Percentiles rank a stretch among this genome's conserved stretches.
These are phyloP conservation scores for Elongisporangium anandrum DNA, from an alignment of 352 stramenopile genomes.

Conservation along the genomic window DNA sequence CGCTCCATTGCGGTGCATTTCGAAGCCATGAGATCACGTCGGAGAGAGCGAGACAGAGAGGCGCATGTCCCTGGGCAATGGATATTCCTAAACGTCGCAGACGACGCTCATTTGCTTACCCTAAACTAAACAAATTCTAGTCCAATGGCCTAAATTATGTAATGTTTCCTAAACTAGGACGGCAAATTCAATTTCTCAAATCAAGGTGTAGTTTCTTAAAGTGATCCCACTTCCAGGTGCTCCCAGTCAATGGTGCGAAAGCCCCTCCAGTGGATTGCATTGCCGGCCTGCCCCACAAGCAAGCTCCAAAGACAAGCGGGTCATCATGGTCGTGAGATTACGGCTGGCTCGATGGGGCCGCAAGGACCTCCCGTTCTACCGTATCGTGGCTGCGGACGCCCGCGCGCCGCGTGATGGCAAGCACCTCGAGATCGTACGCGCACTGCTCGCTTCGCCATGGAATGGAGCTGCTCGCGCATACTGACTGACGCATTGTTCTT, in stretches of 20 bases:
- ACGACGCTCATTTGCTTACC: background rate
- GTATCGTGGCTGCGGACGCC: slow-evolving; percentile 82
- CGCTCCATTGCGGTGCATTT: background rate
- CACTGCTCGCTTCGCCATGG: no score
- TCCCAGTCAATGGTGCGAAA: background rate
- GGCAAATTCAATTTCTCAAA: background rate
- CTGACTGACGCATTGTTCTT: background rate
- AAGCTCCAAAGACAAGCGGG: slow-evolving; percentile 9
- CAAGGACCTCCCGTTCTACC: slow-evolving; percentile 88
- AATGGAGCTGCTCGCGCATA: background rate
- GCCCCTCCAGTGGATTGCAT: background rate
- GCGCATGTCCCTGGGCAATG: background rate
- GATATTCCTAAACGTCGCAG: background rate
- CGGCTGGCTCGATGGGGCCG: slow-evolving; percentile 81
- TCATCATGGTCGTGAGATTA: slow-evolving; percentile 82
- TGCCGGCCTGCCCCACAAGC: background rate
- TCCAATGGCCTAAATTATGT: no score
- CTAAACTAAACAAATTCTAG: background rate
- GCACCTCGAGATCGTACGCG: slow-evolving; percentile 84
- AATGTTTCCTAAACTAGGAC: no score
- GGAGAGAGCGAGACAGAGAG: no score
- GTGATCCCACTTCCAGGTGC: background rate
- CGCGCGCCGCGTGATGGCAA: slow-evolving; percentile 80
- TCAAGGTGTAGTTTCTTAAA: background rate
- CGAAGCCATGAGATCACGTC: background rate